These are phyloP conservation scores for Saprolegnia parasitica DNA, from an alignment of 352 stramenopile genomes.

Conservation along the genomic window DNA sequence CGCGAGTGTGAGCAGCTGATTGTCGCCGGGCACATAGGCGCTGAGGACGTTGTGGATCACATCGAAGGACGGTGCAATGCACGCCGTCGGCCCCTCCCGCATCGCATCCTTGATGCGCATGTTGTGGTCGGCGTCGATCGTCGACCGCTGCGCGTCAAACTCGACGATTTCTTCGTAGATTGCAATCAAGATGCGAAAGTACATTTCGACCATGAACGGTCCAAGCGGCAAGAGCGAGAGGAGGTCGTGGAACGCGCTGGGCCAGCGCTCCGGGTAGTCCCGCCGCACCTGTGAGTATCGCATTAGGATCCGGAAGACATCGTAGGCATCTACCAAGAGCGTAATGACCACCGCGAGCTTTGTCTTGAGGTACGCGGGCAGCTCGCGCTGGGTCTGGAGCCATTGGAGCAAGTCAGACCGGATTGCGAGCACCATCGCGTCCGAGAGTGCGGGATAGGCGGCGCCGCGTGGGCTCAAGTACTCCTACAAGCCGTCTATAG, in stretches of 20 bases:
- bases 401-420: constrained; percentile 55
- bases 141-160: constrained; percentile 66
- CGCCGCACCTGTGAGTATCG: constrained; percentile 59
- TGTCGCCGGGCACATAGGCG: constrained; percentile 40
- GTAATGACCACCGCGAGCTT: constrained; percentile 79
- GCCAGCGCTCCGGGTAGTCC: constrained; percentile 87
- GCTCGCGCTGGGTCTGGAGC: constrained; percentile 57
- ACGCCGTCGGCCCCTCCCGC: constrained; percentile 52
- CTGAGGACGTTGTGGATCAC: constrained; percentile 78
- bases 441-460: constrained; percentile 29
- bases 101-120: constrained; percentile 88
- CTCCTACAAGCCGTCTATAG: constrained; percentile 38
- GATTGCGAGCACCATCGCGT: constrained; percentile 47
- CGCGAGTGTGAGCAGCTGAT: constrained; percentile 41
- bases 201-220: constrained; percentile 85
- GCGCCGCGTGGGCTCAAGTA: constrained; percentile 35
- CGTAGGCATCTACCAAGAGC: constrained; percentile 34
- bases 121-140: constrained; percentile 52
- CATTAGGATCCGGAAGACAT: constrained; percentile 1
- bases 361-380: constrained; percentile 73
- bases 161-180: constrained; percentile 91
- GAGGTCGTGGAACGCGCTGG: constrained; percentile 79
- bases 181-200: constrained; percentile 83
- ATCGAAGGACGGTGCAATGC: constrained; percentile 74
- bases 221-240: constrained; percentile 61